Base-by-base conservation (phyloP, 139 green algal species). In the Helicosporidium sp. region DNA sequence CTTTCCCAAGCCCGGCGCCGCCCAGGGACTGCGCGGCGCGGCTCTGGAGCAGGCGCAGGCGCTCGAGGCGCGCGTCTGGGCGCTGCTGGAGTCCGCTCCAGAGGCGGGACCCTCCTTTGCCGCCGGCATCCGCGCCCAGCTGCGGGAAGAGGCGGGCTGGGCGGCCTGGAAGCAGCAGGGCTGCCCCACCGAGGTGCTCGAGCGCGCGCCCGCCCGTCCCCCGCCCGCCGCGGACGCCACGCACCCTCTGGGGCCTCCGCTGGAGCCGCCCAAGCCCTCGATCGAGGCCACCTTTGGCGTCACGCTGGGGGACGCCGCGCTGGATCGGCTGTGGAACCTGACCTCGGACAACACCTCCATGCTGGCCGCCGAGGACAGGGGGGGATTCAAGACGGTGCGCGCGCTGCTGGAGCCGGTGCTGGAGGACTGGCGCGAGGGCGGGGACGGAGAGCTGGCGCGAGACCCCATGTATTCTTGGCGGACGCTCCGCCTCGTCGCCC, bases 311-410 rank as follows among this genome's bases (percentile, higher is more conserved):
- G 52, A 44, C 0, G 37, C 42, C 7, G 56, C 58, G 47, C 57
- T 73, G 37, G 57, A 70, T 52, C 42, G 58, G 41, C 62, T 76
- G 40, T 73, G 67, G 67, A 73, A 72, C 52, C 35, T 65, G 3
- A 59, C 58, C 13, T 45, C 58, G 18, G 55, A 66, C 58, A 70
- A 73, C 54, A 2, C 33, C 23, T 43, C 3, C 33, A 24, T 13
- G 12, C 31, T 69, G 31, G 44, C 39, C 29, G 61, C 56, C 8
- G 57, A 55, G 4, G 61, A 67, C 48, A 49, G 61, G 24, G 56
- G 63, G 36, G 51, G 55, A 18, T 57, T 64, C 49, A 66, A 55
- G 25, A 60, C 27, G 5, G n/a, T 64, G 24, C 26, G 48, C 2
- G 56, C 71, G 48, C 64, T 74, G 20, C 61, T 74, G 52, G 52